Evolutionary conservation across 139 green algal genomes (phyloP).

Genomic region (Picochlorum sp.): DNA sequence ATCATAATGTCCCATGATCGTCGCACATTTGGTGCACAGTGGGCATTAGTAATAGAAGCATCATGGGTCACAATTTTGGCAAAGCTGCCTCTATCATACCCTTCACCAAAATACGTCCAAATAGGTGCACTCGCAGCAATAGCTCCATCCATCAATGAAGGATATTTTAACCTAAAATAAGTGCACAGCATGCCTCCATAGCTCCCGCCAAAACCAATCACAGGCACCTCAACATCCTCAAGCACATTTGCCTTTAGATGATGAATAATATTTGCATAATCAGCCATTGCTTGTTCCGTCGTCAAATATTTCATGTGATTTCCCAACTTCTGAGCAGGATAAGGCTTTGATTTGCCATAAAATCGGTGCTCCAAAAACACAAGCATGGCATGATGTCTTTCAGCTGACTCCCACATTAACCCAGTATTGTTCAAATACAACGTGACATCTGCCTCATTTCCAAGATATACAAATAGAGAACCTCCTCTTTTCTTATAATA

Average conservation of each 20-base stretch:
- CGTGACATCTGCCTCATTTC: constrained; percentile 80
- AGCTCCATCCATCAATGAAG: constrained; percentile 62
- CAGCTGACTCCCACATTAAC: constrained; percentile 56
- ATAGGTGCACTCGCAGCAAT: constrained; percentile 87
- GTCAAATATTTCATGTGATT: constrained; percentile 46
- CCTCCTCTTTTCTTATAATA: constrained; percentile 42
- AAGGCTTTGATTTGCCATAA: constrained; percentile 32
- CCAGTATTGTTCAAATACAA: constrained; percentile 50
- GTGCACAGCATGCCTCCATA: constrained; percentile 70
- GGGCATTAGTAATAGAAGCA: constrained; percentile 25
- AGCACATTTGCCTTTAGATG: constrained; percentile 30
- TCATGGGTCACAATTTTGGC: constrained; percentile 41
- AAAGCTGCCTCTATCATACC: constrained; percentile 35
- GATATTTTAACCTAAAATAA: constrained; percentile 68
- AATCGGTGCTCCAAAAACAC: constrained; percentile 49
- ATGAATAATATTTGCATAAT: constrained; percentile 59
- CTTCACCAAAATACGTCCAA: constrained; percentile 66
- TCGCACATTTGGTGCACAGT: constrained; percentile 17
- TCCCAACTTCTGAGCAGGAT: neutral
- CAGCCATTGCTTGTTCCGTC: constrained; percentile 58
- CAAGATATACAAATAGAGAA: constrained; percentile 81
- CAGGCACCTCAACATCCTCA: constrained; percentile 25
- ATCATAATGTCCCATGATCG: constrained; percentile 8
- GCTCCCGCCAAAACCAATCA: constrained; percentile 72
- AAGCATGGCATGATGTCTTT: constrained; percentile 29